Percentiles rank a stretch among this genome's conserved stretches.
Evolutionary conservation across 2,329 filamentous ascomycete species (phyloP).

Genomic region (Thielaviopsis populi): DNA sequence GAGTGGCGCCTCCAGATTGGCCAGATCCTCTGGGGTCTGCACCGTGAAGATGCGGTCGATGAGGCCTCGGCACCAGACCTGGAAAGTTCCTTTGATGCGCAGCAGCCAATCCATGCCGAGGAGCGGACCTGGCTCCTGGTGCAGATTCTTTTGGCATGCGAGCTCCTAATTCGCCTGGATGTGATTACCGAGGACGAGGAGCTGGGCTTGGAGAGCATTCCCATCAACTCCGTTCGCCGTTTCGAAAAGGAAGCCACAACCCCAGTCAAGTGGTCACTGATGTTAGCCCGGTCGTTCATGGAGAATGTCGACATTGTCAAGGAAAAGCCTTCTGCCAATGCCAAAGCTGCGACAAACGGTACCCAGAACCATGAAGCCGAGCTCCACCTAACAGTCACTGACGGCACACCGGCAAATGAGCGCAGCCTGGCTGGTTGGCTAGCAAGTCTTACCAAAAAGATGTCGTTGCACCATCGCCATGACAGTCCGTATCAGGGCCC

Average conservation of each 20-base stretch:
- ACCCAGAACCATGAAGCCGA: slow-evolving; percentile 17
- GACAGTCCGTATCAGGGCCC: slow-evolving; percentile 21
- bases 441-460: slow-evolving; percentile 40
- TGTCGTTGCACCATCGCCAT: slow-evolving; percentile 26
- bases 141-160: slow-evolving; percentile 49
- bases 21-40: slow-evolving; percentile 52
- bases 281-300: slow-evolving; percentile 51
- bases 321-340: slow-evolving; percentile 22
- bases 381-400: slow-evolving; percentile 15
- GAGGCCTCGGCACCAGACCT: slow-evolving; percentile 25
- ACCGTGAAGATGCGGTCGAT: slow-evolving; percentile 36
- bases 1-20: slow-evolving; percentile 62
- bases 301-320: slow-evolving; percentile 48
- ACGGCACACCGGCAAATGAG: slow-evolving; percentile 19
- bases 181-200: slow-evolving; percentile 47
- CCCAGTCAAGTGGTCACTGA: slow-evolving; percentile 52
- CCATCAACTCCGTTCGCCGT: slow-evolving; percentile 40
- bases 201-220: slow-evolving; percentile 35
- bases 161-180: slow-evolving; percentile 50
- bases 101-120: slow-evolving; percentile 27
- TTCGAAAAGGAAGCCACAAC: slow-evolving; percentile 47
- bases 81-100: slow-evolving; percentile 35
- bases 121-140: slow-evolving; percentile 53
- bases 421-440: slow-evolving; percentile 34
- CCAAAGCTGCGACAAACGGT: neutral